These are phyloP conservation scores for Leccinum griseonigrum DNA, from an alignment of 1,284 basidiomycete species.

Conservation along the genomic window DNA sequence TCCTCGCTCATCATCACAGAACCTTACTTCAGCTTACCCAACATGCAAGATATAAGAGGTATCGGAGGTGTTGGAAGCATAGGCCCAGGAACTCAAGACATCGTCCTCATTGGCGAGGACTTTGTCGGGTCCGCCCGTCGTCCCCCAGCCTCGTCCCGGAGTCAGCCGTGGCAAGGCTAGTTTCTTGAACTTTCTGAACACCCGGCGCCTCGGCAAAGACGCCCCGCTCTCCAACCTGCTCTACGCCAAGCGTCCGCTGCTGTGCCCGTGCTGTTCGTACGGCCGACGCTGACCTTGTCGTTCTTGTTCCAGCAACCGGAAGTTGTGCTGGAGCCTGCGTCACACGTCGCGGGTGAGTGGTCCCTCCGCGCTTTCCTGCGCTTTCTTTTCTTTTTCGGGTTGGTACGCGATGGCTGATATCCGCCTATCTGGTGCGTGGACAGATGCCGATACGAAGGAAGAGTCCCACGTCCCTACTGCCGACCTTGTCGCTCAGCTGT, in stretches of 20 bases:
- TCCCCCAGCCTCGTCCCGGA: too few species aligned
- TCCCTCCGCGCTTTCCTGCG: background rate
- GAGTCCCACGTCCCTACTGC: constrained; percentile 63
- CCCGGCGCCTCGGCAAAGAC: constrained; percentile 22
- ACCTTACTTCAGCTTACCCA: constrained; percentile 90
- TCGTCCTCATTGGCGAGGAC: background rate
- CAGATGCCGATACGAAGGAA: constrained; percentile 42
- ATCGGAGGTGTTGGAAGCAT: background rate
- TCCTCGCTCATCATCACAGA: constrained; percentile 86
- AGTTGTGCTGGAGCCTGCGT: constrained; percentile 58
- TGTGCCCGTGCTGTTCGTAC: constrained; percentile 67
- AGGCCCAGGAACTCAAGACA: constrained; percentile 1
- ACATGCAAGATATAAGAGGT: constrained; percentile 72
- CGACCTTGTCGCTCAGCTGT: constrained; percentile 56
- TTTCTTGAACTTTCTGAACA: background rate
- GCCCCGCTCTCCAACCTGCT: constrained; percentile 56
- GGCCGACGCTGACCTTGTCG: constrained; percentile 47
- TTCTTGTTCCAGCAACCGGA: constrained; percentile 63
- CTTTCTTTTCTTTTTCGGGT: background rate
- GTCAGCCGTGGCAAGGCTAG: background rate
- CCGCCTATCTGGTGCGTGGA: background rate
- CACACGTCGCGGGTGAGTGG: constrained; percentile 51
- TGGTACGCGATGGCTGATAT: background rate
- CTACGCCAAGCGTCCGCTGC: constrained; percentile 55
- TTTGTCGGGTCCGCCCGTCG: background rate